These are phyloP conservation scores for Suillus occidentalis DNA, from an alignment of 768 basidiomycete genomes.

Conservation along the genomic window DNA sequence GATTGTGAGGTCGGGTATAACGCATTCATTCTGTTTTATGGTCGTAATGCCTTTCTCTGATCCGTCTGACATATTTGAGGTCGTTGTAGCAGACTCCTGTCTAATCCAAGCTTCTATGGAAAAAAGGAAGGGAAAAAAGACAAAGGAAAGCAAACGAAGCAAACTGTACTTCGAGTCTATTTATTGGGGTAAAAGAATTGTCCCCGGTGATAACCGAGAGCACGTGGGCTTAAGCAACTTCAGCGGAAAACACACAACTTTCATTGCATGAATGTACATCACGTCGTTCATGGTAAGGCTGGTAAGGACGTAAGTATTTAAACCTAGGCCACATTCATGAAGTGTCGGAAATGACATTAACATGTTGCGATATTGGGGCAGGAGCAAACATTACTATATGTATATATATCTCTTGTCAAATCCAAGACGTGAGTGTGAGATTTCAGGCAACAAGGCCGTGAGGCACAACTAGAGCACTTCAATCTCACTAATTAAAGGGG, in stretches of 20 bases:
- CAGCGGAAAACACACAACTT: background rate
- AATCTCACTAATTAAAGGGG: background rate
- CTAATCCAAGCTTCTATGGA: conserved; percentile 10
- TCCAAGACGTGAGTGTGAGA: background rate
- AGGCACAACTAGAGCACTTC: background rate
- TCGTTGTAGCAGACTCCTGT: conserved; percentile 11
- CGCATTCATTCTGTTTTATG: conserved; percentile 56
- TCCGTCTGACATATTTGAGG: conserved; percentile 21
- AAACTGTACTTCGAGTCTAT: background rate
- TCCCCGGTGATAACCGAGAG: conserved; percentile 24
- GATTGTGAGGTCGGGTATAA: conserved; percentile 82
- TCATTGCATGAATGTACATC: background rate
- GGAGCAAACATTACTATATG: background rate
- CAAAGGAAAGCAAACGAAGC: conserved; percentile 5
- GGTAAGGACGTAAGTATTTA: background rate
- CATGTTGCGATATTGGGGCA: background rate
- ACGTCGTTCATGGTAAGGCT: background rate
- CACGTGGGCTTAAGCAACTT: conserved; percentile 20
- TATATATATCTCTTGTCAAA: background rate
- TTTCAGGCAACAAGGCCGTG: background rate
- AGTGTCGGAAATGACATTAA: background rate
- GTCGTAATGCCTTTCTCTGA: conserved; percentile 23
- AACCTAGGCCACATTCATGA: background rate
- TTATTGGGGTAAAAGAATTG: conserved; percentile 29
- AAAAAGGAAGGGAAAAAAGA: conserved; percentile 5